These are phyloP conservation scores for Exophiala calicioides DNA, from an alignment of 2,329 filamentous ascomycete genomes.

Conservation along the genomic window DNA sequence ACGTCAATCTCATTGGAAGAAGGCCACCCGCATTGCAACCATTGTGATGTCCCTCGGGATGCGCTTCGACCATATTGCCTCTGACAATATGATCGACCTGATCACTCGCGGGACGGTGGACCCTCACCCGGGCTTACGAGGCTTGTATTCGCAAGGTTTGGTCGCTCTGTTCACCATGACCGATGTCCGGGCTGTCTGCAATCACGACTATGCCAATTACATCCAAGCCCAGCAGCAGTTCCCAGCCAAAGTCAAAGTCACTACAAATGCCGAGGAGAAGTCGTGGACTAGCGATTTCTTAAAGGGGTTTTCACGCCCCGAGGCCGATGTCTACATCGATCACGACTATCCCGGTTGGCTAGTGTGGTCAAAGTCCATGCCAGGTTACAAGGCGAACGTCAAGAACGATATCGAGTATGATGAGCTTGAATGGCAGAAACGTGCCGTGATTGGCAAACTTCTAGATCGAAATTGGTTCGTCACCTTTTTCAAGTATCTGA, in stretches of 20 bases:
- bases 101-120: constrained; percentile 83
- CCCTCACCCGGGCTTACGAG: constrained; percentile 80
- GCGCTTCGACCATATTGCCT: constrained; percentile 85
- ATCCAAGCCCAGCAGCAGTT: constrained; percentile 77
- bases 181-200: constrained; percentile 81
- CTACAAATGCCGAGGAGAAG: constrained; percentile 72
- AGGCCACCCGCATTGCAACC: constrained; percentile 82
- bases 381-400: constrained; percentile 73
- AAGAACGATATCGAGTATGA: constrained; percentile 72
- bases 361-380: constrained; percentile 88
- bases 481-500: constrained; percentile 87
- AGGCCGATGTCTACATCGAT: constrained; percentile 86
- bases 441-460: constrained; percentile 76
- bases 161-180: constrained; percentile 79
- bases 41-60: constrained; percentile 89
- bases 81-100: constrained; percentile 77
- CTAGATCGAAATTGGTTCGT: constrained; percentile 83
- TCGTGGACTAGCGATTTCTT: constrained; percentile 79
- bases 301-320: constrained; percentile 71
- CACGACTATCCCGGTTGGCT: constrained; percentile 93
- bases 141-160: constrained; percentile 78
- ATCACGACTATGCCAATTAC: constrained; percentile 84
- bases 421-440: constrained; percentile 70
- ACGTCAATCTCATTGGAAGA: constrained; percentile 89
- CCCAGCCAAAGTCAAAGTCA: constrained; percentile 72